Conservation (phyloP, 495 filamentous ascomycete species). For the Staphylotrichum longicolle region DNA sequence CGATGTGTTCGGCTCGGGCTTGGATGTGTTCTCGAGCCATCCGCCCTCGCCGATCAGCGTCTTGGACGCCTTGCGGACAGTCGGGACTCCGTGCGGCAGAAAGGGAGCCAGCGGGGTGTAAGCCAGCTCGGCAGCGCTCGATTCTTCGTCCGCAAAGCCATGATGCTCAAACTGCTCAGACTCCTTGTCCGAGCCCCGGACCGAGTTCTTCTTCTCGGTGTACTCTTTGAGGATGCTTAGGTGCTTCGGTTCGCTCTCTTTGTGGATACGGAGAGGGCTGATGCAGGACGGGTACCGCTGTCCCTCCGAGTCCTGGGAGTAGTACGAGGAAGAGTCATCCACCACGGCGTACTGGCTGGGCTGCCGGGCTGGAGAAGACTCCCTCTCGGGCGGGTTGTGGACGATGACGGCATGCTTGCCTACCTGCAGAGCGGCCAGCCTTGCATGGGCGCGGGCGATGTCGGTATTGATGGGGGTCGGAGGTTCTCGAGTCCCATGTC, state of each 20-base stretch:
- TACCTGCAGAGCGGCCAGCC: background rate
- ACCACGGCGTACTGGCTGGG: background rate
- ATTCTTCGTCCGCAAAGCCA: background rate
- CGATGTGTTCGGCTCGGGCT: slow-evolving; percentile 22
- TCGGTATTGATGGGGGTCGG: slow-evolving; percentile 21
- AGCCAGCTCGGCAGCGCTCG: slow-evolving; percentile 11
- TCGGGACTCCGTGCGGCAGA: slow-evolving; percentile 1
- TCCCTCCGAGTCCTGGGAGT: slow-evolving; percentile 25
- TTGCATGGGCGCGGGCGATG: slow-evolving; percentile 19
- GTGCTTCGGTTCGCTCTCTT: slow-evolving; percentile 19
- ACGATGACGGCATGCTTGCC: slow-evolving; percentile 2
- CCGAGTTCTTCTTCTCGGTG: slow-evolving; percentile 17
- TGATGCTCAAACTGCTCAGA: background rate
- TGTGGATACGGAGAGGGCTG: slow-evolving; percentile 31
- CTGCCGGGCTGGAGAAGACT: slow-evolving; percentile 6
- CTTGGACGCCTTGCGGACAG: slow-evolving; percentile 34
- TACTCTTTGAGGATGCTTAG: slow-evolving; percentile 31
- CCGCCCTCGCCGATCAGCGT: slow-evolving; percentile 47
- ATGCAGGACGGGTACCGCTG: slow-evolving; percentile 16
- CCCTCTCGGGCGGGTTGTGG: slow-evolving; percentile 7
- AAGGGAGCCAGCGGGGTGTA: slow-evolving; percentile 28
- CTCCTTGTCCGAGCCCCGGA: slow-evolving; percentile 6
- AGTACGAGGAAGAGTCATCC: slow-evolving; percentile 27
- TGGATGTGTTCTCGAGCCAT: slow-evolving; percentile 46
- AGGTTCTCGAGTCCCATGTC: background rate